Evolutionary conservation across 2,329 filamentous ascomycete species (phyloP), one percentile per base, ranked within the genome.

Genomic region (Aspergillus sp.): DNA sequence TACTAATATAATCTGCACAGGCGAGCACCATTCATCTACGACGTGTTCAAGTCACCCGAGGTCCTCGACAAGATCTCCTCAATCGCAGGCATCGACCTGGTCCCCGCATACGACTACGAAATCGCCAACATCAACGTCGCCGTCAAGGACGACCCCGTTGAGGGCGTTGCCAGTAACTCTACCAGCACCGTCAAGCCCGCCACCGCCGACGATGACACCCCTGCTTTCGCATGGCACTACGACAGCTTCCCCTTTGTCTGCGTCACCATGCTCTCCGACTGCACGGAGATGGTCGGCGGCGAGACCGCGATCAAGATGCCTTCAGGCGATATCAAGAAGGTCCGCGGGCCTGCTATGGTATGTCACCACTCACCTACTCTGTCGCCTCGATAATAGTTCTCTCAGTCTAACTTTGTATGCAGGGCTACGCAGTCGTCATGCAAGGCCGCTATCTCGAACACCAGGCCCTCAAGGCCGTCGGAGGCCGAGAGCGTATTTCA

Each of bases 201-300:
- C 27, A 31, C 17, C 7, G 79, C 83, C 51, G 77, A 80, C 37
- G 77, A 80, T 62, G 17, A 35, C 27, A 11, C 6, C 81, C 84
- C 49, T 6, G 81, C 85, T 27, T 80, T 88, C 31, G 83, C 80
- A 37, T 88, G 85, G 85, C 85, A 88, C 71, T 82, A 76, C 1
- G 86, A 88, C 69, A 85, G 82, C 66, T 88, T 86, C 66, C 85
- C 86, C 0, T 89, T 88, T 66, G 86, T 89, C n/a, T 88, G 85
- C 63, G 85, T 89, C n/a, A 79, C 81, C 7, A 89, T 88, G 85
- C 78, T 88, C 27, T 85, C 83, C 35, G 85, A 88, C 65, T 86
- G 84, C 62, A 80, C 78, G 0, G 74, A 77, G 41, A 88, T 88
- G 86, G 73, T 85, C 11, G 86, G 86, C 9, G 86, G 86, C 4